Percentiles rank a stretch among this genome's conserved stretches.
Evolutionary conservation across 2,329 filamentous ascomycete species (phyloP).

Genomic region (Scolecobasidium constrictum): DNA sequence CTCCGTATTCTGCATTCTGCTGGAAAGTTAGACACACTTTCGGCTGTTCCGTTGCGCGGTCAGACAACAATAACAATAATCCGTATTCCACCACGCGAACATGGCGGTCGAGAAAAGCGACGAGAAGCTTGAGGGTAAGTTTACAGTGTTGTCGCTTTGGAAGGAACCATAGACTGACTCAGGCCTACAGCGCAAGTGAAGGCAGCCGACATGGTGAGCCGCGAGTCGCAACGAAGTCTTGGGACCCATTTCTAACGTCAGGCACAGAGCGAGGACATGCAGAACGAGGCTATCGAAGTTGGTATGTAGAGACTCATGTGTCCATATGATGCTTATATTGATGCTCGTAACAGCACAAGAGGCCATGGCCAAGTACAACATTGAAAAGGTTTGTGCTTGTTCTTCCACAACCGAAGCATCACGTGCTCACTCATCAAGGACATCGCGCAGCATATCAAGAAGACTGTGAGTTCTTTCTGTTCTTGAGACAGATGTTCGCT

Average conservation of each 20-base stretch:
- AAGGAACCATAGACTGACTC: slow-evolving; percentile 17
- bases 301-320: slow-evolving; percentile 66
- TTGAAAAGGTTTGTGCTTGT: slow-evolving; percentile 50
- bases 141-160: slow-evolving; percentile 6
- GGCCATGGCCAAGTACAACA: slow-evolving; percentile 60
- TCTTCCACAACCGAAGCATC: not conserved
- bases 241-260: slow-evolving; percentile 11
- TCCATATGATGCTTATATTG: too few species aligned
- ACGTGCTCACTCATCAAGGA: slow-evolving; percentile 47
- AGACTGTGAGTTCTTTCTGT: slow-evolving; percentile 48
- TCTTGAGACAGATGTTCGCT: too few species aligned
- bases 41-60: too few species aligned
- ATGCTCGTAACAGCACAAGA: slow-evolving; percentile 48
- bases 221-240: slow-evolving; percentile 5
- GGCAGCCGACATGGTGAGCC: slow-evolving; percentile 89
- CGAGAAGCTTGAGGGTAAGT: slow-evolving; percentile 52
- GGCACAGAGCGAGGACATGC: slow-evolving; percentile 86
- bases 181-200: slow-evolving; percentile 73
- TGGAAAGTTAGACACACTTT: too few species aligned
- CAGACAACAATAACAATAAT: too few species aligned
- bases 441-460: slow-evolving; percentile 92
- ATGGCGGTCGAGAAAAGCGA: slow-evolving; percentile 26
- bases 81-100: slow-evolving; percentile 11
- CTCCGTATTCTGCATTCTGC: too few species aligned
- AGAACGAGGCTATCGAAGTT: slow-evolving; percentile 88